Evolutionary conservation across 2,329 filamentous ascomycete species (phyloP).

Genomic region (Beauveria pseudobassiana): DNA sequence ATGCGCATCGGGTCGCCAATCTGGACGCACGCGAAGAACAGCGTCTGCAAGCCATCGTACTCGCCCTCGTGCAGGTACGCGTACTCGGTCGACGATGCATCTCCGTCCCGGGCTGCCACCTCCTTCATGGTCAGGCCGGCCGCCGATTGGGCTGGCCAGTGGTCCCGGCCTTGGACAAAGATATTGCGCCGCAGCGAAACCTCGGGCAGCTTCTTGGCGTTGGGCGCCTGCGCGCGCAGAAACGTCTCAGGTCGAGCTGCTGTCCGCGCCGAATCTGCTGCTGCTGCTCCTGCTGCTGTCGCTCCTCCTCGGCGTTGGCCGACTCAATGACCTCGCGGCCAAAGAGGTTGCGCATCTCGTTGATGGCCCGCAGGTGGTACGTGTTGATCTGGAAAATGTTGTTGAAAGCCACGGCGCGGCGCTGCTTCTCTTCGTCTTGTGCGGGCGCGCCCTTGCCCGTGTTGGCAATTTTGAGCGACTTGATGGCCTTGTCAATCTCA

Average conservation of each 20-base stretch:
- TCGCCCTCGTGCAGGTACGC: conserved; percentile 64
- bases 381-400: conserved; percentile 44
- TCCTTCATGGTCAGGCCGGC: conserved; percentile 78
- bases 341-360: conserved; percentile 73
- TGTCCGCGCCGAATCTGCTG: conserved; percentile 26
- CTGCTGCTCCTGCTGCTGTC: conserved; percentile 27
- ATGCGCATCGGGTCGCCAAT: conserved; percentile 77
- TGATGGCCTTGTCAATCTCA: conserved; percentile 49
- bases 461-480: conserved; percentile 36
- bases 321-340: conserved; percentile 50
- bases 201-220: conserved; percentile 56
- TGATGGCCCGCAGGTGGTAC: conserved; percentile 72
- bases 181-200: conserved; percentile 69
- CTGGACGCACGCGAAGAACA: conserved; percentile 75
- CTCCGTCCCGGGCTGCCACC: conserved; percentile 27
- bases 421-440: conserved; percentile 7
- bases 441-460: conserved; percentile 9
- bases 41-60: conserved; percentile 67
- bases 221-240: conserved; percentile 44
- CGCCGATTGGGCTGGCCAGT: conserved; percentile 73
- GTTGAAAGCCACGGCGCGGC: conserved; percentile 27
- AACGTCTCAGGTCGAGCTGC: conserved; percentile 50
- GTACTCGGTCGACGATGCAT: conserved; percentile 60
- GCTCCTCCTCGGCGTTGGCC: conserved; percentile 41
- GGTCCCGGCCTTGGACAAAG: conserved; percentile 79